These are phyloP conservation scores for Stenocarpella maydis DNA, from an alignment of 2,329 filamentous ascomycete species.

Conservation along the genomic window DNA sequence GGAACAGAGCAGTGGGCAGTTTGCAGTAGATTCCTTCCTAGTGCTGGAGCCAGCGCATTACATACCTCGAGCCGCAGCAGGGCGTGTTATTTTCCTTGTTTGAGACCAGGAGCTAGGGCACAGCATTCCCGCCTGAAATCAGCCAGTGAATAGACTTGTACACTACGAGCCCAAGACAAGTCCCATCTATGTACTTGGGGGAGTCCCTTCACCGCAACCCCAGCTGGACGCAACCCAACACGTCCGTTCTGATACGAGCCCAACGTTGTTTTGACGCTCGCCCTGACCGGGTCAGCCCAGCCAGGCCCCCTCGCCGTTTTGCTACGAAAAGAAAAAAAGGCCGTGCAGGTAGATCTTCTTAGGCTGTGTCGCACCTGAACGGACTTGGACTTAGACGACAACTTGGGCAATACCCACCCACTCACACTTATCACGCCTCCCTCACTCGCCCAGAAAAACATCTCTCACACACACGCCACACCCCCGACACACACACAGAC, in stretches of 20 bases:
- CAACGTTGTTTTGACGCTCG: constrained; percentile 12
- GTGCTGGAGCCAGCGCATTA: constrained; percentile 7
- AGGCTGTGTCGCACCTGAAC: constrained; percentile 10
- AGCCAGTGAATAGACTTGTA: constrained; percentile 7
- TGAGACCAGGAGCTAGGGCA: constrained; percentile 12
- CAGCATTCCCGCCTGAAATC: constrained; percentile 17
- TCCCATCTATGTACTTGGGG: constrained; percentile 6
- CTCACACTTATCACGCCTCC: background rate
- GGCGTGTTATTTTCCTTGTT: constrained; percentile 14
- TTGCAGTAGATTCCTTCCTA: constrained; percentile 6
- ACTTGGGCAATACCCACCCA: constrained; percentile 15
- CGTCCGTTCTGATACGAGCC: constrained; percentile 23
- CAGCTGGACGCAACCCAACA: constrained; percentile 31
- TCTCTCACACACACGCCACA: background rate
- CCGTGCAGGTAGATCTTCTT: constrained; percentile 18
- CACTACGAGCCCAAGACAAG: constrained; percentile 8
- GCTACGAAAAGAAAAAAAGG: constrained; percentile 11
- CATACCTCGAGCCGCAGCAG: constrained; percentile 10
- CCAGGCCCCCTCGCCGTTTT: constrained; percentile 4
- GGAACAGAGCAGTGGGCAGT: constrained; percentile 22
- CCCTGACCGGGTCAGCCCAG: constrained; percentile 29
- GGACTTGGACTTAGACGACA: constrained; percentile 22
- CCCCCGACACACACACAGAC: too few relatives aligned
- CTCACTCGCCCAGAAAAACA: constrained; percentile 17
- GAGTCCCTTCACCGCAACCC: constrained; percentile 23